A percentile compares a stretch with the other conserved stretches of the same genome.
These are phyloP conservation scores for Paulownia fortunei DNA, from an alignment of 257 asterid species.

Conservation along the genomic window DNA sequence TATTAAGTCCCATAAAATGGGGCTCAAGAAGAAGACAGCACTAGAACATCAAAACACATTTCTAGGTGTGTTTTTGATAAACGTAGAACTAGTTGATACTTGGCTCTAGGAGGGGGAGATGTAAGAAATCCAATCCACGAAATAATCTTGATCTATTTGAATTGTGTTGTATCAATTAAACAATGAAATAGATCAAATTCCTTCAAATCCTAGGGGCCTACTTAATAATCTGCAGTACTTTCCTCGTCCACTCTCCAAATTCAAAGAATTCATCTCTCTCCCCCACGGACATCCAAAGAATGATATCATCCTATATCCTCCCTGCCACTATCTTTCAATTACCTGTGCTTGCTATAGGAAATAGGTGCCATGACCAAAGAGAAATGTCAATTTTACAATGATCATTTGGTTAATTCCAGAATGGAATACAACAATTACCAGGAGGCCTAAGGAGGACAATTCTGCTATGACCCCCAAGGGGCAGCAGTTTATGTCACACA, in stretches of 20 bases:
- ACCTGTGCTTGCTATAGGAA: neutral
- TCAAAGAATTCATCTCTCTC: neutral
- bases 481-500: neutral
- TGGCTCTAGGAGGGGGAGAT: no score
- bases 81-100: no score
- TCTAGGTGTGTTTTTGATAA: no score
- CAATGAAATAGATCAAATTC: neutral
- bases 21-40: slow-evolving; percentile 2
- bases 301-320: neutral
- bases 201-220: neutral
- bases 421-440: neutral
- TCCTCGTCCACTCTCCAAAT: neutral
- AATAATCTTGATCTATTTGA: no score
- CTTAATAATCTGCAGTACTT: neutral
- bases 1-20: neutral
- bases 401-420: neutral
- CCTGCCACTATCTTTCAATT: neutral
- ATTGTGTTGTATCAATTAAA: no score
- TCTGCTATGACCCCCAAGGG: neutral
- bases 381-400: neutral
- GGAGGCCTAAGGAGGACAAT: neutral
- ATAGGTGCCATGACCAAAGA: neutral
- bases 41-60: no score
- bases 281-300: neutral
- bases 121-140: no score